These are phyloP conservation scores for Sistotremastrum suecicum DNA, from an alignment of 768 basidiomycete species.

Conservation along the genomic window DNA sequence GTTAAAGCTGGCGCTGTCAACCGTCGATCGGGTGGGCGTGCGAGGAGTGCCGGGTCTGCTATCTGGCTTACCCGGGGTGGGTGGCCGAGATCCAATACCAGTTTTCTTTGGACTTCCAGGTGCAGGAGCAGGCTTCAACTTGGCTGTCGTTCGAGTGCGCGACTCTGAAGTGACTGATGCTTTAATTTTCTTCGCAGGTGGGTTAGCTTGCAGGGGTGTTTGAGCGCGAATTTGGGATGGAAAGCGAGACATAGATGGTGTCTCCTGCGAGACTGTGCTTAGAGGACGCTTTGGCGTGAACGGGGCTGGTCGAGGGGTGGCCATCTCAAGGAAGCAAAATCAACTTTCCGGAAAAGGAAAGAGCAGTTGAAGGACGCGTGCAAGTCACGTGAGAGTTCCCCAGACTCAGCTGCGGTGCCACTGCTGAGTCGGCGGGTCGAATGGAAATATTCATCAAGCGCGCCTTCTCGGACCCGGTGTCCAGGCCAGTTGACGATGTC, in stretches of 20 bases:
- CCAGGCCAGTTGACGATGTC: too few species aligned
- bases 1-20: conserved; percentile 34
- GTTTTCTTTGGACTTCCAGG: conserved; percentile 2
- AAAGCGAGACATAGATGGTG: conserved; percentile 13
- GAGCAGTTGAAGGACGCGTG: too few species aligned
- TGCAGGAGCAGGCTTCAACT: conserved; percentile 5
- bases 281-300: conserved; percentile 39
- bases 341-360: too few species aligned
- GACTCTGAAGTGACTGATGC: conserved; percentile 8
- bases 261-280: conserved; percentile 21
- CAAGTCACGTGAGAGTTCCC: too few species aligned
- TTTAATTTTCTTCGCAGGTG: conserved; percentile 10
- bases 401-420: too few species aligned
- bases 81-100: conserved; percentile 11
- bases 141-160: conserved; percentile 8
- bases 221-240: conserved; percentile 13
- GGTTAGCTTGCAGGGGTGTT: conserved; percentile 6
- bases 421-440: too few species aligned
- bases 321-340: too few species aligned
- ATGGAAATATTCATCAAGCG: too few species aligned
- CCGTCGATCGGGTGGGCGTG: conserved; percentile 19
- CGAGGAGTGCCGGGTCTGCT: conserved; percentile 10
- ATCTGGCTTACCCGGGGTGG: conserved; percentile 19
- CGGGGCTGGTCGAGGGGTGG: conserved; percentile 23
- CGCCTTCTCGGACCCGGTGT: too few species aligned